phyloP scores from a whole-genome alignment of 352 stramenopile species.

The Elongisporangium undulatum region DNA sequence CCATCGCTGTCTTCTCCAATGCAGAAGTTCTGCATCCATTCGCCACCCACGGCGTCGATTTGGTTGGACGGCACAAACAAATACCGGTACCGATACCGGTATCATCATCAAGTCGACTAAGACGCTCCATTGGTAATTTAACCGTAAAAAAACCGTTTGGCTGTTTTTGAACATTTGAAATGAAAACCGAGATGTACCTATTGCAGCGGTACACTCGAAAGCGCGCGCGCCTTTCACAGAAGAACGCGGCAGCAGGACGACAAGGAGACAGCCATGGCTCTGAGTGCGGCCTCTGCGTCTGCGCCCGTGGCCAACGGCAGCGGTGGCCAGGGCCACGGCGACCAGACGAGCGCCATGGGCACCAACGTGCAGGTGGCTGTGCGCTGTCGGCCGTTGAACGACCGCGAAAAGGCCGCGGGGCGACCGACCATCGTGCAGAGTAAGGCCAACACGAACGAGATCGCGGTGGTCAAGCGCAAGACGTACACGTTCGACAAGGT shows the following conservation, averaged over 20 bases:
- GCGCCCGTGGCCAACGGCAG: slow-evolving; percentile 21
- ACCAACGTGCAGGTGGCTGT: slow-evolving; percentile 90
- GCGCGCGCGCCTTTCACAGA: not conserved
- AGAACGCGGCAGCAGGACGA: not conserved
- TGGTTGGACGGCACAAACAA: not conserved
- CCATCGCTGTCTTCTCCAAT: not conserved
- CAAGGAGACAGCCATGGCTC: not conserved
- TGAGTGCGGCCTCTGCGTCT: too few species aligned
- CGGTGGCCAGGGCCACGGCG: slow-evolving; percentile 8
- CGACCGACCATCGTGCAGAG: slow-evolving; percentile 83
- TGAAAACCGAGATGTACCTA: too few species aligned
- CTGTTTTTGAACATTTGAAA: too few species aligned
- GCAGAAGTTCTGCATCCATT: slow-evolving; percentile 1
- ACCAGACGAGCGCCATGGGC: slow-evolving; percentile 17
- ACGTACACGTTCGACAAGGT: slow-evolving; percentile 92
- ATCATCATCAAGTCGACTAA: not conserved
- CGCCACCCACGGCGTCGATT: slow-evolving; percentile 8
- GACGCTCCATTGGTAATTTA: too few species aligned
- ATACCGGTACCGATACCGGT: slow-evolving; percentile 16
- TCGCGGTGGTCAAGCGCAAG: slow-evolving; percentile 85
- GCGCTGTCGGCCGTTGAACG: slow-evolving; percentile 87
- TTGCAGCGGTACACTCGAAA: not conserved
- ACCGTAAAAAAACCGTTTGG: too few species aligned
- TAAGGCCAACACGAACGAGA: slow-evolving; percentile 79
- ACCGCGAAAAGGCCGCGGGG: slow-evolving; percentile 75